Conservation (phyloP, 108 stramenopile species). For the Phaeodactylum tricornutum region DNA sequence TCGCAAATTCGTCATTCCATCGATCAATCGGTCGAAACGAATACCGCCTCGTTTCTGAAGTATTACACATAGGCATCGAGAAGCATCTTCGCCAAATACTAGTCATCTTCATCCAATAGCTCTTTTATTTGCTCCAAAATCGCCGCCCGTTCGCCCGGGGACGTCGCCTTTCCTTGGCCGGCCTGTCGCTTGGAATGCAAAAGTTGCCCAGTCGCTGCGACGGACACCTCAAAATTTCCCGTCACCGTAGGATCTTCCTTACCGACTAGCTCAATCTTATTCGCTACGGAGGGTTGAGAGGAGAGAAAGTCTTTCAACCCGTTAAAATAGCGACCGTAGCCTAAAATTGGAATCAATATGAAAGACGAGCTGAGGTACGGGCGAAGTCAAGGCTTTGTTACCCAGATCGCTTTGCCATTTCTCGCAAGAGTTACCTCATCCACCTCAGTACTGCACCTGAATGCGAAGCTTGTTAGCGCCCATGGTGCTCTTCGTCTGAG, state of each 20-base stretch:
- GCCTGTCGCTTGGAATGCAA: constrained; percentile 37
- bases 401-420: not conserved
- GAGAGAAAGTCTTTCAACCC: constrained; percentile 11
- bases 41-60: no score
- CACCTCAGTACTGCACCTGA: constrained; percentile 17
- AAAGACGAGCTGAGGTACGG: not conserved
- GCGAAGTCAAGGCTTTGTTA: not conserved
- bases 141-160: constrained; percentile 9
- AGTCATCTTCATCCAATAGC: constrained; percentile 14
- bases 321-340: constrained; percentile 6
- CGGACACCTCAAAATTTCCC: constrained; percentile 41
- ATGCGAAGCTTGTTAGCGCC: constrained; percentile 3
- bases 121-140: constrained; percentile 31
- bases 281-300: constrained; percentile 3
- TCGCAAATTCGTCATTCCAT: no score
- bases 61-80: no score
- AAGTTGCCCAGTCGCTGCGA: constrained; percentile 21
- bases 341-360: constrained; percentile 3
- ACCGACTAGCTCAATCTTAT: constrained; percentile 18
- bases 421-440: constrained; percentile 6
- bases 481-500: no score
- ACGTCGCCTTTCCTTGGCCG: constrained; percentile 20
- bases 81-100: no score
- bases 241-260: constrained; percentile 31
- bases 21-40: no score